Evolutionary conservation across 2,329 filamentous ascomycete genomes (phyloP), one percentile per base, ranked within the genome.

Genomic region (Calonectria pauciramosa): DNA sequence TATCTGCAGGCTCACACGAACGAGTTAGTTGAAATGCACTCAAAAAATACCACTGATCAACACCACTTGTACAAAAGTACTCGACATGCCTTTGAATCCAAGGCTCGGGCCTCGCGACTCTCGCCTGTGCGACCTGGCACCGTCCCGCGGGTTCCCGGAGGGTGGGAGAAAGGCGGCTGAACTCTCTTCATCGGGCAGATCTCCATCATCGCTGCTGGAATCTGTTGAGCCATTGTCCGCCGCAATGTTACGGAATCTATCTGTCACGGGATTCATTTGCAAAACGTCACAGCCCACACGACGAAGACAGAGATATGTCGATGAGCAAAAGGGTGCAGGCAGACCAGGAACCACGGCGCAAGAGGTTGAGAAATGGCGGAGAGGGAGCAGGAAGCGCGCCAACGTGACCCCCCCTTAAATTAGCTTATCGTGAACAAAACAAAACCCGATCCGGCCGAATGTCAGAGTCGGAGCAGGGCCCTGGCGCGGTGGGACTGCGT

Each of bases 221-320:
- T 70, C 71, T 70, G 60, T 59, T 60, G 68, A 73, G 67, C 71
- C 71, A 70, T 73, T 49, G 32, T 70, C 63, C 67, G 67, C 71
- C 52, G 70, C 59, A 59, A 20, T 67, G 59, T 73, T 73, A 73
- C 67, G 71, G 71, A 73, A 73, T 68, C 71, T 70, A 73, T 56
- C 68, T 67, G 71, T 73, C 71, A 73, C 71, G 67, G 71, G 38
- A 73, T 60, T 73, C 71, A 73, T 73, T 73, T 66, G 71, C 71
- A 59, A 69, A 36, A 64, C 51, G 56, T 41, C 11, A 51, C 59
- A 60, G 71, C 70, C 70, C 56, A 70, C 56, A 70, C 68, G 54
- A 44, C 51, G 41, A 49, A 16, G 23, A 41, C 30, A 59, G 41
- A 51, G 23, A 54, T 59, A 11, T 73, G 71, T 73, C 71, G 71